Percentiles rank a stretch among this genome's conserved stretches.
Evolutionary conservation across 768 basidiomycete species (phyloP).

Genomic region (Kwoniella europaea): DNA sequence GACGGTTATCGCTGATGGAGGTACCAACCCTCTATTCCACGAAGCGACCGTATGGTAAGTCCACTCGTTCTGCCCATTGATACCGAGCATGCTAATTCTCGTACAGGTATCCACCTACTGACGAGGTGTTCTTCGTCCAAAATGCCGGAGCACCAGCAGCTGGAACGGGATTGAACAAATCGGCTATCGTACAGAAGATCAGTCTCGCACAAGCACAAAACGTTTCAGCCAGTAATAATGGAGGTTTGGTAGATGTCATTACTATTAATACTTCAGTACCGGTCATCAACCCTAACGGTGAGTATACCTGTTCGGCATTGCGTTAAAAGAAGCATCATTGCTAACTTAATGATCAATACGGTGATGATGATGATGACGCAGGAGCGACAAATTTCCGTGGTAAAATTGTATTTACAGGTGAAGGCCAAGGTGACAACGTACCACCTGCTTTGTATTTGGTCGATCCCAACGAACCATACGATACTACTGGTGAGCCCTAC

Average conservation of each 20-base stretch:
- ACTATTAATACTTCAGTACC: conserved; percentile 20
- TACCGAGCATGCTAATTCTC: background rate
- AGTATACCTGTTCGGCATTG: conserved; percentile 58
- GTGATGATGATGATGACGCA: conserved; percentile 3
- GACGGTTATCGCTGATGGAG: conserved; percentile 67
- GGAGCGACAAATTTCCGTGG: conserved; percentile 64
- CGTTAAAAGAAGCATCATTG: too few relatives aligned
- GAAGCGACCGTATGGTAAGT: conserved; percentile 63
- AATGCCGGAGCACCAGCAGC: conserved; percentile 72
- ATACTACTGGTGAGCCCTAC: conserved; percentile 63
- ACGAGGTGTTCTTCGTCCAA: conserved; percentile 74
- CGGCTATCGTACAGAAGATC: conserved; percentile 70
- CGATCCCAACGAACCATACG: conserved; percentile 69
- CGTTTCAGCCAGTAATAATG: conserved; percentile 59
- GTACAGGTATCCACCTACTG: conserved; percentile 65
- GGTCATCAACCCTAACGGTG: conserved; percentile 61
- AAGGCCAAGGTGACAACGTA: conserved; percentile 66
- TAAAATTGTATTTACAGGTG: conserved; percentile 68
- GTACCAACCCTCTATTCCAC: conserved; percentile 73
- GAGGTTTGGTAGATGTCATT: conserved; percentile 53
- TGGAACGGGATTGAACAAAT: conserved; percentile 68
- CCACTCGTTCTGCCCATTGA: too few relatives aligned
- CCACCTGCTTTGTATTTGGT: conserved; percentile 71
- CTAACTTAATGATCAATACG: background rate
- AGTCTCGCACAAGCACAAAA: conserved; percentile 64